Evolutionary conservation across 306 rosid genomes (phyloP).

Genomic region (Biancaea sappan): DNA sequence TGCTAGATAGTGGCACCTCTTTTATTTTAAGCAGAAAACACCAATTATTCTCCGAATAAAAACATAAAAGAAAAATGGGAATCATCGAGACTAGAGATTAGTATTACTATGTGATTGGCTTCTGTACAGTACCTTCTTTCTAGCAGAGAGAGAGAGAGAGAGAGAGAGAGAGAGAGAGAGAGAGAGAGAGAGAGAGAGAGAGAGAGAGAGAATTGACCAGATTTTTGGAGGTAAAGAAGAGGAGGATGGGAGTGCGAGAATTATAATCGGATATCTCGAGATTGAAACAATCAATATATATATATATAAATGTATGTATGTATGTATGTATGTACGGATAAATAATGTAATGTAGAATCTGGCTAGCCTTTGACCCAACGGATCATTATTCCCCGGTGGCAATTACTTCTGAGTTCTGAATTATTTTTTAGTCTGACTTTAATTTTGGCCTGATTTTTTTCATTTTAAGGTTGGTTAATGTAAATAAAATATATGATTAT

Average conservation of each 20-base stretch:
- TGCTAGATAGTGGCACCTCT: conserved; percentile 29
- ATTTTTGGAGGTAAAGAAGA: conserved; percentile 36
- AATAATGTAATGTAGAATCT: conserved; percentile 1
- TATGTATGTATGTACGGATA: background rate
- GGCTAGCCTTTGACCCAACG: conserved; percentile 42
- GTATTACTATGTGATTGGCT: conserved; percentile 42
- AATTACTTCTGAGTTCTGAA: background rate
- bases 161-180: conserved; percentile 35
- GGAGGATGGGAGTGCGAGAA: conserved; percentile 26
- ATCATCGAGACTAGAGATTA: conserved; percentile 52
- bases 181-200: conserved; percentile 33
- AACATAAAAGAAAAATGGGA: conserved; percentile 41
- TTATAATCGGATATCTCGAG: conserved; percentile 46
- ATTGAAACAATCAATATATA: conserved; percentile 34
- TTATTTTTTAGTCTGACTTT: background rate
- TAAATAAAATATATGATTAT: too few species aligned
- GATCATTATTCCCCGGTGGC: conserved; percentile 31
- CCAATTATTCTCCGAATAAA: conserved; percentile 30
- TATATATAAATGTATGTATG: background rate
- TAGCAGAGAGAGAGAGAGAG: conserved; percentile 38
- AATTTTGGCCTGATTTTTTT: background rate
- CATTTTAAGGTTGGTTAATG: too few species aligned
- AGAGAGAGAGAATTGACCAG: conserved; percentile 46
- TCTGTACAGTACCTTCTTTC: conserved; percentile 25
- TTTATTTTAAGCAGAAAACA: conserved; percentile 30